Evolutionary conservation across 257 asterid genomes (phyloP).

Genomic region (Prunella vulgaris): DNA sequence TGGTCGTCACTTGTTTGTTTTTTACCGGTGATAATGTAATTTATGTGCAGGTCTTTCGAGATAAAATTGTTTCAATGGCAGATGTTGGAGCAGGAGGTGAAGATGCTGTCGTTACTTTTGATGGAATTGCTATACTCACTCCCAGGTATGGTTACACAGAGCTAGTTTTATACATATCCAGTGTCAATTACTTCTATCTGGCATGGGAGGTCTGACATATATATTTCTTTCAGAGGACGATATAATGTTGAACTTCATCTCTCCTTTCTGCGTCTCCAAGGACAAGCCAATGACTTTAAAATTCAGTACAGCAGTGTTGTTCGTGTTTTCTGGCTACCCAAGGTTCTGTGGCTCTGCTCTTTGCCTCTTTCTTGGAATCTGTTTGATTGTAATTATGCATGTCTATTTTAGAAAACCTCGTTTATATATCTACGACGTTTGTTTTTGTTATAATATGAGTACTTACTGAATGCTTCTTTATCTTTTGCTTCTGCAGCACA

Average conservation of each 20-base stretch:
- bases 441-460: background rate
- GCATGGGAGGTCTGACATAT: constrained; percentile 17
- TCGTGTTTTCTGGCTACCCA: constrained; percentile 90
- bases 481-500: constrained; percentile 54
- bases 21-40: constrained; percentile 8
- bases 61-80: constrained; percentile 84
- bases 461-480: background rate
- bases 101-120: constrained; percentile 89
- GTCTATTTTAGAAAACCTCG: constrained; percentile 13
- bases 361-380: constrained; percentile 2
- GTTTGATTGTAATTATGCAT: constrained; percentile 1
- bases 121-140: constrained; percentile 86
- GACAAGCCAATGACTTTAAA: constrained; percentile 97
- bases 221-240: constrained; percentile 68
- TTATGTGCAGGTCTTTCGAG: constrained; percentile 66
- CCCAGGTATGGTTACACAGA: constrained; percentile 57
- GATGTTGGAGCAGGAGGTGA: constrained; percentile 98
- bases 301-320: constrained; percentile 96
- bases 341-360: constrained; percentile 43
- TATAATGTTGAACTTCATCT: constrained; percentile 90
- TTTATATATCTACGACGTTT: background rate
- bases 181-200: constrained; percentile 16
- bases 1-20: background rate
- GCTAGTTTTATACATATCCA: background rate
- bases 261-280: constrained; percentile 92